Conservation (phyloP, 2,329 filamentous ascomycete genomes). For the Penicillium sp. region DNA sequence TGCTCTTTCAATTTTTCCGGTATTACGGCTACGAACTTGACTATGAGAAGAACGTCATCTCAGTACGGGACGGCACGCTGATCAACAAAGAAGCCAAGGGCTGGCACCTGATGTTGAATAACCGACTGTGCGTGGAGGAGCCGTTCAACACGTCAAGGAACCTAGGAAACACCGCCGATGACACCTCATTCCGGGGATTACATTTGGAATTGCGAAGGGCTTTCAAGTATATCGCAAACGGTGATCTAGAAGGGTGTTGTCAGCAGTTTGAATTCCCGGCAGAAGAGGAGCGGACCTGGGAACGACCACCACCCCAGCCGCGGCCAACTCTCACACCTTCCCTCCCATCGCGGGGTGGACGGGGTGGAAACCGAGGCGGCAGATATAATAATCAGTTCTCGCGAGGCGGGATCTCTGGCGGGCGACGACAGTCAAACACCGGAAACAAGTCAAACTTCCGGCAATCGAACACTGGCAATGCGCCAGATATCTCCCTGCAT, state of each 20-base stretch:
- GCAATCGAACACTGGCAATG: slow-evolving; percentile 34
- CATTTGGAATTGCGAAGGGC: slow-evolving; percentile 86
- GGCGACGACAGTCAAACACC: slow-evolving; percentile 57
- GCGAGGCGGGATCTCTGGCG: slow-evolving; percentile 46
- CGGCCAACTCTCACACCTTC: slow-evolving; percentile 51
- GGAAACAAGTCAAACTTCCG: slow-evolving; percentile 44
- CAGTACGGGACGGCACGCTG: slow-evolving; percentile 75
- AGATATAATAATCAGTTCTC: slow-evolving; percentile 49
- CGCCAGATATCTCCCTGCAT: slow-evolving; percentile 41
- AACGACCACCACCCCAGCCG: slow-evolving; percentile 56
- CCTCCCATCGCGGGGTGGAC: slow-evolving; percentile 46
- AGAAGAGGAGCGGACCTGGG: slow-evolving; percentile 64
- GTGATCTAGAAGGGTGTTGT: slow-evolving; percentile 77
- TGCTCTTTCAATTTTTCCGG: slow-evolving; percentile 94
- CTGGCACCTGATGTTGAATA: slow-evolving; percentile 77
- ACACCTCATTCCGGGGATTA: slow-evolving; percentile 87
- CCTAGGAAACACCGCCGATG: slow-evolving; percentile 92
- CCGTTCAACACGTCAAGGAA: slow-evolving; percentile 90
- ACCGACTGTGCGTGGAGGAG: slow-evolving; percentile 90
- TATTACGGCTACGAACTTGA: slow-evolving; percentile 93
- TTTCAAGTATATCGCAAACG: slow-evolving; percentile 75
- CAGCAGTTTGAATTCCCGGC: slow-evolving; percentile 85
- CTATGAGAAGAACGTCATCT: slow-evolving; percentile 79
- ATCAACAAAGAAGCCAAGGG: slow-evolving; percentile 81
- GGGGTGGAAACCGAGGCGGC: slow-evolving; percentile 49